phyloP scores from a whole-genome alignment of 2,329 filamentous ascomycete genomes.

The Aureobasidium uvarum region DNA sequence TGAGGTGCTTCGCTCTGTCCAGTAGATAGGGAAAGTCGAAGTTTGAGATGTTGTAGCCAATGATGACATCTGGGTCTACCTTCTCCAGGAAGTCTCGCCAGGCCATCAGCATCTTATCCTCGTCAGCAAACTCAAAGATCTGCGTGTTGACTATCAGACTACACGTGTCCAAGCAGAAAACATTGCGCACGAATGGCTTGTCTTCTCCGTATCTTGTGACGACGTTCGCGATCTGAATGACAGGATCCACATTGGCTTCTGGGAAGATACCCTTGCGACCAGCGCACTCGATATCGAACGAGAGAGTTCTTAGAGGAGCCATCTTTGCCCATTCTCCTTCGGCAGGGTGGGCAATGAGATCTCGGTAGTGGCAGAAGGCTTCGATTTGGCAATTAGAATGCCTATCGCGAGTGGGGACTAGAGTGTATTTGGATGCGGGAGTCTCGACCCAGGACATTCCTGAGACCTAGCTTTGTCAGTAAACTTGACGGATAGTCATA shows the following conservation, averaged over 20 bases:
- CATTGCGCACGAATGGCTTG: conserved; percentile 93
- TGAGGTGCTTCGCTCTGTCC: conserved; percentile 81
- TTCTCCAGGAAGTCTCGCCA: conserved; percentile 90
- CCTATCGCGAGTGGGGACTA: conserved; percentile 63
- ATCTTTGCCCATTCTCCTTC: conserved; percentile 98
- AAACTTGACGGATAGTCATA: neutral
- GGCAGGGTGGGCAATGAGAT: conserved; percentile 82
- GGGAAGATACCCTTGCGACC: conserved; percentile 97
- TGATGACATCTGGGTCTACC: conserved; percentile 95
- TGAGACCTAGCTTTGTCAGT: conserved; percentile 57
- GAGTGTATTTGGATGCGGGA: conserved; percentile 67
- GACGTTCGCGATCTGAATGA: conserved; percentile 97
- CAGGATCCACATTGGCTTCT: conserved; percentile 84
- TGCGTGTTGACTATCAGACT: conserved; percentile 94
- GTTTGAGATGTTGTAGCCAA: conserved; percentile 97
- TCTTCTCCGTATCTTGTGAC: conserved; percentile 93
- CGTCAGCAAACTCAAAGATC: conserved; percentile 75
- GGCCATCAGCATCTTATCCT: conserved; percentile 84
- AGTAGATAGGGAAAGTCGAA: conserved; percentile 98
- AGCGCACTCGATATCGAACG: conserved; percentile 98
- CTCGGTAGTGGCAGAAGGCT: conserved; percentile 75
- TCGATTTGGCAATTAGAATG: conserved; percentile 98
- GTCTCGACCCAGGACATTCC: conserved; percentile 99
- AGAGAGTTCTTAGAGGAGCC: conserved; percentile 87
- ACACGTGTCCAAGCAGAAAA: conserved; percentile 91